These are phyloP conservation scores for Leptographium lundbergii DNA, from an alignment of 2,329 filamentous ascomycete genomes.

Conservation along the genomic window DNA sequence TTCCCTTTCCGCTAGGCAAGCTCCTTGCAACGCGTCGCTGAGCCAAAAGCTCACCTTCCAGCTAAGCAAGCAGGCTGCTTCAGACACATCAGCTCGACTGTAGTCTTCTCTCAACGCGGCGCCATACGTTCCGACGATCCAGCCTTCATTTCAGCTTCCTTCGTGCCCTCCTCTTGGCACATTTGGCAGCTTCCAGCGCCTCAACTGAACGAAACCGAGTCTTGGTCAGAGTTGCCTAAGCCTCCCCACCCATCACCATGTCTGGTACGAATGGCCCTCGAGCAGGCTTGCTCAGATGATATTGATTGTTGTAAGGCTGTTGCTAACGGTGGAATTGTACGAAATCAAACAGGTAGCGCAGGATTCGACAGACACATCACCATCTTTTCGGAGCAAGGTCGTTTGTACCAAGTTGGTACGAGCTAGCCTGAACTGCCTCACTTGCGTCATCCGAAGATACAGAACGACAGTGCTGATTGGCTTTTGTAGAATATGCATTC, in stretches of 20 bases:
- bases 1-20: constrained; percentile 19
- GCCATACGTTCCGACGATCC: neutral
- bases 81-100: neutral
- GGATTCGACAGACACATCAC: constrained; percentile 98
- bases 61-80: constrained; percentile 7
- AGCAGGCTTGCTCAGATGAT: neutral
- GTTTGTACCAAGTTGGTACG: constrained; percentile 98
- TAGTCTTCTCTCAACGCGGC: neutral
- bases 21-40: constrained; percentile 21
- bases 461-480: neutral
- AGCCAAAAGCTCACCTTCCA: constrained; percentile 16
- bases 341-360: constrained; percentile 49
- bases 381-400: constrained; percentile 97
- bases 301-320: neutral
- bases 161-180: neutral
- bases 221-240: neutral
- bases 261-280: constrained; percentile 29
- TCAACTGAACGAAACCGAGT: neutral
- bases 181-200: neutral
- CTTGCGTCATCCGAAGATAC: too few species aligned
- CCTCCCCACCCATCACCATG: constrained; percentile 11
- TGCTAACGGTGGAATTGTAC: too few species aligned
- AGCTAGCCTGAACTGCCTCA: constrained; percentile 14
- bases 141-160: neutral
- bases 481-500: constrained; percentile 86